These are phyloP conservation scores for Pythium coloratum DNA, from an alignment of 352 stramenopile genomes.

Conservation along the genomic window DNA sequence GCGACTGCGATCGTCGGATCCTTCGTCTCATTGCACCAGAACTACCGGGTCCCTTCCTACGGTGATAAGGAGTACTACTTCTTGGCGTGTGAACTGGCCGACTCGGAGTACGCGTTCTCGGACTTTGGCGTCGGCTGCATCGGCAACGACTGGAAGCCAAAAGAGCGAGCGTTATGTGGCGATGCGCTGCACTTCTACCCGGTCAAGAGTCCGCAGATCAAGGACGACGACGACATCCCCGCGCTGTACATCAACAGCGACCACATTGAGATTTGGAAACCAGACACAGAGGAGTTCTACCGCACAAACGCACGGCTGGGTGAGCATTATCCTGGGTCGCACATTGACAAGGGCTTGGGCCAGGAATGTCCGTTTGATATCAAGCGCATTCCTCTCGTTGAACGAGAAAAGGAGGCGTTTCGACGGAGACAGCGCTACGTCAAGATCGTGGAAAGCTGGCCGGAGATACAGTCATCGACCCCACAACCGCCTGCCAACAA, in stretches of 20 bases:
- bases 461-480: neutral
- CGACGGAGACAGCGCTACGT: conserved; percentile 48
- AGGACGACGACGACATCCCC: conserved; percentile 22
- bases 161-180: conserved; percentile 53
- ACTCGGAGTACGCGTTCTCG: conserved; percentile 70
- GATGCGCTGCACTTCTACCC: conserved; percentile 63
- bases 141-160: conserved; percentile 38
- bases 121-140: conserved; percentile 60
- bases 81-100: conserved; percentile 60
- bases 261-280: conserved; percentile 38
- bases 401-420: conserved; percentile 40
- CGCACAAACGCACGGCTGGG: conserved; percentile 49
- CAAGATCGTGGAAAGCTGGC: conserved; percentile 18
- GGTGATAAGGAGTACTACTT: conserved; percentile 85
- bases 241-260: conserved; percentile 74
- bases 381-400: conserved; percentile 38
- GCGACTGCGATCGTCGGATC: conserved; percentile 64
- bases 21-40: conserved; percentile 42
- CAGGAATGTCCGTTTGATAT: conserved; percentile 66
- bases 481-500: neutral
- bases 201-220: conserved; percentile 15
- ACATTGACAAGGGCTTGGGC: conserved; percentile 35
- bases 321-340: conserved; percentile 52
- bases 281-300: conserved; percentile 45
- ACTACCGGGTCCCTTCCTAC: conserved; percentile 42